These are phyloP conservation scores for Aspergillus clavatus DNA, from an alignment of 2,329 filamentous ascomycete species.

Conservation along the genomic window DNA sequence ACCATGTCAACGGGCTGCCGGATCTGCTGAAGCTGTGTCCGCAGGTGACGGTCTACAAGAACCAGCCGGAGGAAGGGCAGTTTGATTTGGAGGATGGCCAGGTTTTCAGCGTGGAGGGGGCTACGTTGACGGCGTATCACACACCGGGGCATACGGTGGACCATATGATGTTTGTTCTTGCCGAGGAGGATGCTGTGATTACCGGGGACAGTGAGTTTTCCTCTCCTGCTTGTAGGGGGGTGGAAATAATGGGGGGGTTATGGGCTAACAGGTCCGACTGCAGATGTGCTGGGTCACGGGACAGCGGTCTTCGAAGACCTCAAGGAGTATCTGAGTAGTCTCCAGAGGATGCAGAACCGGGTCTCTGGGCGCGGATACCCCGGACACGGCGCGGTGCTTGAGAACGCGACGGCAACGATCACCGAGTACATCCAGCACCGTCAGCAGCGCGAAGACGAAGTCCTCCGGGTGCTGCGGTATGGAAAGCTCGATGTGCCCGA, in stretches of 20 bases:
- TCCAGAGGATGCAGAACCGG: slow-evolving; percentile 64
- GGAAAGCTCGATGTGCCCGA: slow-evolving; percentile 31
- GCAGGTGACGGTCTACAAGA: slow-evolving; percentile 60
- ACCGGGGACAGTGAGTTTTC: slow-evolving; percentile 65
- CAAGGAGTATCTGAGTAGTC: slow-evolving; percentile 60
- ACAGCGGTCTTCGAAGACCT: slow-evolving; percentile 82
- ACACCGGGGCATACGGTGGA: slow-evolving; percentile 75
- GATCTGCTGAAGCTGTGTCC: slow-evolving; percentile 65
- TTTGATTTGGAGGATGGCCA: slow-evolving; percentile 53
- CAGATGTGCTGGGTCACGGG: slow-evolving; percentile 74
- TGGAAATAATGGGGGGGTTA: background rate
- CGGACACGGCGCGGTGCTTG: slow-evolving; percentile 76
- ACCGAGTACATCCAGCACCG: slow-evolving; percentile 79
- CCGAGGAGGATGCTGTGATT: slow-evolving; percentile 77
- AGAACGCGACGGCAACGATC: slow-evolving; percentile 67
- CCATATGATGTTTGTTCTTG: slow-evolving; percentile 72
- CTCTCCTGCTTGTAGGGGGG: background rate
- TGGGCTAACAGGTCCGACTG: background rate
- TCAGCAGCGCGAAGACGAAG: slow-evolving; percentile 71
- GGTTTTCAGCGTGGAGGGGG: slow-evolving; percentile 48
- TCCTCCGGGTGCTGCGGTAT: slow-evolving; percentile 59
- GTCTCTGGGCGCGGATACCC: slow-evolving; percentile 68
- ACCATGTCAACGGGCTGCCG: slow-evolving; percentile 73
- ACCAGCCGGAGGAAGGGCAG: slow-evolving; percentile 51
- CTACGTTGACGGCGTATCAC: slow-evolving; percentile 61